Conservation (phyloP, 345 rosid species). For the Boechera divaricarpa region DNA sequence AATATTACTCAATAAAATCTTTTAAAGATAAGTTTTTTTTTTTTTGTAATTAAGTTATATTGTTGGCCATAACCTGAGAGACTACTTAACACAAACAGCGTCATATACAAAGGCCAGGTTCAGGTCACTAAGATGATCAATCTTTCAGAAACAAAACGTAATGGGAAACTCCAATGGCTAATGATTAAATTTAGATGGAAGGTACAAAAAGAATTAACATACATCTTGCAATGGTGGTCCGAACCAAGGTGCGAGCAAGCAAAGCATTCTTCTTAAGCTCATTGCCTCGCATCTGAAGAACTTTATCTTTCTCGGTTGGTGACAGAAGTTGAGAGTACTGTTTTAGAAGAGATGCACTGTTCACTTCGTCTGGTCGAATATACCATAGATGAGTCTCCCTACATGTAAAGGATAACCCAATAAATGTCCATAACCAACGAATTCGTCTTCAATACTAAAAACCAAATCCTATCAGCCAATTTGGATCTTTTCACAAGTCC, state of each 20-base stretch:
- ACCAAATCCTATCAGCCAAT: neutral
- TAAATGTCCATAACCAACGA: neutral
- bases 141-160: neutral
- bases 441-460: neutral
- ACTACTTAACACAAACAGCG: neutral
- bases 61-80: neutral
- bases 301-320: constrained; percentile 65
- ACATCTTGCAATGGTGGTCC: constrained; percentile 92
- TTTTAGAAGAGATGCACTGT: constrained; percentile 56
- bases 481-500: constrained; percentile 4
- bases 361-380: constrained; percentile 76
- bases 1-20: too few relatives aligned
- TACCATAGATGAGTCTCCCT: constrained; percentile 94
- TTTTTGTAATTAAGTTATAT: too few relatives aligned
- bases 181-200: neutral
- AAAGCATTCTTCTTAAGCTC: constrained; percentile 71
- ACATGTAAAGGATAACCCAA: neutral
- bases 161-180: neutral
- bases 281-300: constrained; percentile 56
- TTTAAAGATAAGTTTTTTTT: too few relatives aligned
- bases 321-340: constrained; percentile 69
- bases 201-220: constrained; percentile 10
- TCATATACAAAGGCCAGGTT: neutral
- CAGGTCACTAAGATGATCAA: neutral
- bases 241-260: constrained; percentile 79